A percentile compares a stretch with the other conserved stretches of the same genome.
Conservation (phyloP, 2,329 filamentous ascomycete species). For the Nemania sp. region DNA sequence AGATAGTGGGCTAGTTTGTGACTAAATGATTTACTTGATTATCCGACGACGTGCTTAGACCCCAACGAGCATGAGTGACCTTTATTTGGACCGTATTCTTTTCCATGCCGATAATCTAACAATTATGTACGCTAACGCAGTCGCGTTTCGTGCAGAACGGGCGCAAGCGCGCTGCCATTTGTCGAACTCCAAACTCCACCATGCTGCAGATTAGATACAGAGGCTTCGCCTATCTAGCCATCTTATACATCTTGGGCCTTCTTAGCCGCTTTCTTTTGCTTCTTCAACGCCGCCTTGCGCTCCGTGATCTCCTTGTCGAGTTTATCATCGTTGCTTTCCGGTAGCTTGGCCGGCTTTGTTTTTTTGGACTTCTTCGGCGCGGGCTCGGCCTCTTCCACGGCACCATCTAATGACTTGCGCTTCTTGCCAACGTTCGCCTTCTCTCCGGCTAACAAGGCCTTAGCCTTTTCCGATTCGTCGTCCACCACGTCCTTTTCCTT, state of each 20-base stretch:
- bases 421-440: conserved; percentile 75
- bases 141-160: conserved; percentile 3
- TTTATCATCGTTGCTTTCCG: conserved; percentile 63
- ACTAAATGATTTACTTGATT: background rate
- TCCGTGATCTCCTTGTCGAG: conserved; percentile 71
- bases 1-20: background rate
- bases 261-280: conserved; percentile 69
- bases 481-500: conserved; percentile 77
- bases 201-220: conserved; percentile 33
- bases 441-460: conserved; percentile 52
- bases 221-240: conserved; percentile 7
- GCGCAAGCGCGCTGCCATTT: conserved; percentile 19
- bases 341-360: conserved; percentile 47
- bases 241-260: conserved; percentile 61
- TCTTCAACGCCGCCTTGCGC: conserved; percentile 68
- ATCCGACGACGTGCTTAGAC: background rate
- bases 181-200: conserved; percentile 35
- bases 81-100: background rate
- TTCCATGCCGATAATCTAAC: background rate
- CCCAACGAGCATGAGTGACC: background rate
- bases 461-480: conserved; percentile 61
- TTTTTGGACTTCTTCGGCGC: conserved; percentile 61
- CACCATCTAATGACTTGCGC: conserved; percentile 62
- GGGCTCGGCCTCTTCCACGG: conserved; percentile 52
- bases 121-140: background rate